Percentiles rank a stretch among this genome's conserved stretches.
Conservation (phyloP, 805 yeast genomes). For the Nakazawaea holstii region DNA sequence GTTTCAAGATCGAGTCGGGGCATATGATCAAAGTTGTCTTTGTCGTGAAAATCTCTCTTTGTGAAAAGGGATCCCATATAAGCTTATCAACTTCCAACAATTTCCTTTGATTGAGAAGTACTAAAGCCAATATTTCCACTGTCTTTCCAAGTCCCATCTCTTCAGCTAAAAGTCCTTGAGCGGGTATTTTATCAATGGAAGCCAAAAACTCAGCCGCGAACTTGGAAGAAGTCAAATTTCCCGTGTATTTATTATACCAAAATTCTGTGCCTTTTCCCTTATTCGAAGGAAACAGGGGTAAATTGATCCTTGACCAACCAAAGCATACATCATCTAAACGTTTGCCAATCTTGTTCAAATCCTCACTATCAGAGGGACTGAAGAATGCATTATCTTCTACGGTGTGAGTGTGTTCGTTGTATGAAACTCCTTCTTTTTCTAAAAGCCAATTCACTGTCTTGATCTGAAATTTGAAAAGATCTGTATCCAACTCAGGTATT, state of each 20-base stretch:
- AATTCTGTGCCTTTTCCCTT: constrained; percentile 4
- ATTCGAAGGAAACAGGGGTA: background rate
- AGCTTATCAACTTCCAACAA: constrained; percentile 11
- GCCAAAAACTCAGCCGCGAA: constrained; percentile 25
- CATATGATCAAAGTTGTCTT: constrained; percentile 79
- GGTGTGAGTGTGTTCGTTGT: constrained; percentile 22
- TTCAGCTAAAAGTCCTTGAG: constrained; percentile 74
- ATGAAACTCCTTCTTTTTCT: constrained; percentile 39
- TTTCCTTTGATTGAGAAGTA: constrained; percentile 56
- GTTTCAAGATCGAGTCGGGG: constrained; percentile 77
- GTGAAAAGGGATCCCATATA: constrained; percentile 33
- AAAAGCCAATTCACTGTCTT: constrained; percentile 55
- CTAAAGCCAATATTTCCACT: constrained; percentile 69
- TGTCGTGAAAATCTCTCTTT: constrained; percentile 41
- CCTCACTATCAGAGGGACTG: constrained; percentile 1
- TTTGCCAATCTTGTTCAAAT: constrained; percentile 21
- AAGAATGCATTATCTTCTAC: constrained; percentile 21
- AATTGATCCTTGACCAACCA: constrained; percentile 43
- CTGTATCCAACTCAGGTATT: constrained; percentile 38
- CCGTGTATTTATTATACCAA: constrained; percentile 50
- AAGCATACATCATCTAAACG: constrained; percentile 38
- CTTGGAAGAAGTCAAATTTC: constrained; percentile 33
- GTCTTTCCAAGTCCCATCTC: constrained; percentile 99
- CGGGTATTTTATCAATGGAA: constrained; percentile 18
- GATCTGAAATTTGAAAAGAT: constrained; percentile 44